Evolutionary conservation across 306 rosid genomes (phyloP), one percentile per base, ranked within the genome.

Genomic region (Vigna unguiculata): DNA sequence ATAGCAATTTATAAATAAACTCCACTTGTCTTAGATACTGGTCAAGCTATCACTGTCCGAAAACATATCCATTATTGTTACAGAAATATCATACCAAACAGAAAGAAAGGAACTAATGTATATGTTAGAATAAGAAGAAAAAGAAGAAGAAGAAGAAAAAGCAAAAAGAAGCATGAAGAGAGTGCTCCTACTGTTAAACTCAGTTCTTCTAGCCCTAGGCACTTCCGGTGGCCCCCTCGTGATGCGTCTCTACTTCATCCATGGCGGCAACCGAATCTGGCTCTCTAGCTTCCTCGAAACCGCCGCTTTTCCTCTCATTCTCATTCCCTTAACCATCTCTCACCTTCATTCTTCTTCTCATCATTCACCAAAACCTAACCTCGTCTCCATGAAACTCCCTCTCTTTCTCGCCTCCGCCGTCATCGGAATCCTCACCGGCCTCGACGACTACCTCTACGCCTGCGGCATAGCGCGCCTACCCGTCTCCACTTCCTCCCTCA

Each of bases 241-340:
- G 10, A 84, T 85, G 85, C 91, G 98, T 7, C 88, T 91, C 48
- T 93, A 93, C 87, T 93, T 87, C 88, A 40, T 87, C 71, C 91
- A 90, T n/a, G 98, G 98, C 11, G 98, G 98, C 58, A 83, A 90
- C 0, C 89, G 96, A 16, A 77, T 87, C 7, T 90, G 98, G 97
- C 88, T 94, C 40, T 86, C 96, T 0, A 82, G 95, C 84, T 85
- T 67, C 73, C 91, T 94, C 1, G 74, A 90, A 81, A 91, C 98
- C 24, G 88, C 71, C 5, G 97, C 79, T 57, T 94, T 87, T 57
- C 98, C 98, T 0, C 9, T 91, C 69, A 74, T 89, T 6, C 63
- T 94, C 49, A 0, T 91, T 70, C 97, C 97, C 9, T 24, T 91
- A 6, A 4, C 70, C 62, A 20, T 86, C 60, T 25, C 40, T 13